Conservation (phyloP, 345 rosid species). For the Diplotaxis tenuifolia region DNA sequence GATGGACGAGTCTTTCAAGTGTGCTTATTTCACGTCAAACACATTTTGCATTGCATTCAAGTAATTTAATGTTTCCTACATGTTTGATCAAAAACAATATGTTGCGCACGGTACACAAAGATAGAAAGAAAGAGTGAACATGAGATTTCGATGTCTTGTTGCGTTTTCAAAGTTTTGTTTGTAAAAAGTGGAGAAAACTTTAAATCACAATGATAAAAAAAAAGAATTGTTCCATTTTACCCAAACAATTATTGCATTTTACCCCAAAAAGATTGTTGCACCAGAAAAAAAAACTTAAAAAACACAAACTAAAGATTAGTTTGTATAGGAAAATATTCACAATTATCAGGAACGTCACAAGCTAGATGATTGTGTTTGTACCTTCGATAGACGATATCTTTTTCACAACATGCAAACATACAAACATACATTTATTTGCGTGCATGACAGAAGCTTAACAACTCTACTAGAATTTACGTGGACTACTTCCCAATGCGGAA, state of each 20-base stretch:
- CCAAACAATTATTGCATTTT: too few relatives aligned
- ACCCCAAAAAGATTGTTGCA: too few relatives aligned
- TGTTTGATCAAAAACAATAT: constrained; percentile 7
- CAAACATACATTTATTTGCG: constrained; percentile 24
- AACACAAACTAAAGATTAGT: not conserved
- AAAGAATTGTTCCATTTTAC: too few relatives aligned
- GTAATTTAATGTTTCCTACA: constrained; percentile 2
- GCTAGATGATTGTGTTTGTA: not conserved
- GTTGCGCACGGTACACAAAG: not conserved
- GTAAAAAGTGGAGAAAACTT: not conserved
- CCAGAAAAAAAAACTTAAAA: too few relatives aligned
- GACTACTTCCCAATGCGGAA: constrained; percentile 18
- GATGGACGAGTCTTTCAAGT: not conserved
- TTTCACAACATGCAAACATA: constrained; percentile 10
- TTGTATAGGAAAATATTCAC: not conserved
- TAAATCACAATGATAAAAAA: too few relatives aligned
- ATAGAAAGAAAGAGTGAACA: not conserved
- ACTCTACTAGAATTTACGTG: constrained; percentile 21
- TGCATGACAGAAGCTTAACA: constrained; percentile 26
- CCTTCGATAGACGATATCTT: constrained; percentile 11
- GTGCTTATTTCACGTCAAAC: not conserved
- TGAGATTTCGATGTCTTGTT: constrained; percentile 14
- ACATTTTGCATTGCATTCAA: constrained; percentile 19
- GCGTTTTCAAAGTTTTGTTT: not conserved
- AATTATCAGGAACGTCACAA: constrained; percentile 5